Evolutionary conservation across 345 rosid species (phyloP).

Genomic region (Noccaea bulbosa): DNA sequence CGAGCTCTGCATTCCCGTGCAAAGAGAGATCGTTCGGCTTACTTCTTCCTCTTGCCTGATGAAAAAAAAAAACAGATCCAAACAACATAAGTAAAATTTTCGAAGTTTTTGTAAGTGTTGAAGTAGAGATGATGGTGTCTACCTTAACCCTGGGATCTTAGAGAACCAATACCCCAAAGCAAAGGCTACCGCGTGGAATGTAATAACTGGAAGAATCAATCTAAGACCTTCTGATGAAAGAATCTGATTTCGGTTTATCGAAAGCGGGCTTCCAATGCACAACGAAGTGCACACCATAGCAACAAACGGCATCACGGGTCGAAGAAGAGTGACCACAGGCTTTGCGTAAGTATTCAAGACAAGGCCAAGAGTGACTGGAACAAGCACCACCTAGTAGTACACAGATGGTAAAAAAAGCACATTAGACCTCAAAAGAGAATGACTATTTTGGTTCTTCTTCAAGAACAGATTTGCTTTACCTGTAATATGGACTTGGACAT

Average conservation of each 20-base stretch:
- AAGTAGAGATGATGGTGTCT: constrained; percentile 27
- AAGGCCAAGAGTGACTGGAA: constrained; percentile 83
- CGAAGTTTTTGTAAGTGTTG: not conserved
- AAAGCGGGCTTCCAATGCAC: constrained; percentile 96
- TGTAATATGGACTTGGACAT: constrained; percentile 95
- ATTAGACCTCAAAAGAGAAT: constrained; percentile 23
- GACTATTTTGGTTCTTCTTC: not conserved
- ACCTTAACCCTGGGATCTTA: constrained; percentile 77
- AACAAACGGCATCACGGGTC: constrained; percentile 87
- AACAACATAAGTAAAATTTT: too few species aligned
- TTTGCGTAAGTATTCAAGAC: constrained; percentile 84
- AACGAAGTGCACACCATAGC: constrained; percentile 91
- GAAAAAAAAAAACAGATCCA: too few species aligned
- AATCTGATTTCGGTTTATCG: constrained; percentile 77
- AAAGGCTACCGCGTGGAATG: constrained; percentile 83
- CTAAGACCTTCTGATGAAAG: constrained; percentile 67
- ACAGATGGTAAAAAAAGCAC: constrained; percentile 27
- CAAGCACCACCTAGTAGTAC: constrained; percentile 72
- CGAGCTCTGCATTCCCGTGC: constrained; percentile 98
- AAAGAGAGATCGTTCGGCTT: constrained; percentile 79
- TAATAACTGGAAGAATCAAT: constrained; percentile 73
- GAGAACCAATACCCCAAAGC: constrained; percentile 85
- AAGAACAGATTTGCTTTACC: constrained; percentile 47
- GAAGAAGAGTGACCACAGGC: constrained; percentile 67
- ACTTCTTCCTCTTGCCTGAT: constrained; percentile 90